These are phyloP conservation scores for Lagenidium giganteum DNA, from an alignment of 352 stramenopile species.

Conservation along the genomic window DNA sequence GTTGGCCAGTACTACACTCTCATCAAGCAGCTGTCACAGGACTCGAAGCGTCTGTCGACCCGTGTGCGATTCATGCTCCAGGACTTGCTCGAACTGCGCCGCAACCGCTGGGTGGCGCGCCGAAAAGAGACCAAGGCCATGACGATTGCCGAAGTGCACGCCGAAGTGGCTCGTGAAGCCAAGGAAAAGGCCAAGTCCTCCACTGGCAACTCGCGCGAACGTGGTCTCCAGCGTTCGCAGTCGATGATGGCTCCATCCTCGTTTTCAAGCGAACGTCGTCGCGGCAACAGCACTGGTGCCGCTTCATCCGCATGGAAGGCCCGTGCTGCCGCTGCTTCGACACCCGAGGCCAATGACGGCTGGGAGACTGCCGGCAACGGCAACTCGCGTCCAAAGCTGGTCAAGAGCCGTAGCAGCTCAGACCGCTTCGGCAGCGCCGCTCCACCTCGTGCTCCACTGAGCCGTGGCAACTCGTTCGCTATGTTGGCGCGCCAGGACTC, in stretches of 20 bases:
- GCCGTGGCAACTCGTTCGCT: slow-evolving; percentile 37
- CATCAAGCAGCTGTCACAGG: slow-evolving; percentile 61
- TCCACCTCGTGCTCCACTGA: slow-evolving; percentile 24
- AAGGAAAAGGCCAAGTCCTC: slow-evolving; percentile 62
- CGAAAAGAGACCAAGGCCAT: slow-evolving; percentile 82
- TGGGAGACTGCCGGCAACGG: slow-evolving; percentile 65
- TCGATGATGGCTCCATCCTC: slow-evolving; percentile 34
- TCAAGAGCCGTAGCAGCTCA: slow-evolving; percentile 61
- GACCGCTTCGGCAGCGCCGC: slow-evolving; percentile 43
- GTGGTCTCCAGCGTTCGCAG: slow-evolving; percentile 53
- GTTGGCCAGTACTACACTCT: slow-evolving; percentile 68
- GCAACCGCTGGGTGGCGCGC: slow-evolving; percentile 68
- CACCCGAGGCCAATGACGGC: slow-evolving; percentile 43
- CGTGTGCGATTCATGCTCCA: slow-evolving; percentile 84
- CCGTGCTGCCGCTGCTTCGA: slow-evolving; percentile 18
- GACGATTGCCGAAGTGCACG: slow-evolving; percentile 79
- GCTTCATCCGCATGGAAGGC: slow-evolving; percentile 64
- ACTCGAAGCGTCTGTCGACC: slow-evolving; percentile 64
- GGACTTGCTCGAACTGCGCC: slow-evolving; percentile 70
- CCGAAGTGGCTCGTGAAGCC: slow-evolving; percentile 60
- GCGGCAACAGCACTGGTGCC: slow-evolving; percentile 19
- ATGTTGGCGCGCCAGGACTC: slow-evolving; percentile 21
- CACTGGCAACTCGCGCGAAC: slow-evolving; percentile 20
- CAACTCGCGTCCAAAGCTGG: slow-evolving; percentile 39
- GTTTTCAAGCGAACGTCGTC: slow-evolving; percentile 31